Evolutionary conservation across 805 yeast genomes (phyloP).

Genomic region (Saturnispora quitensis): DNA sequence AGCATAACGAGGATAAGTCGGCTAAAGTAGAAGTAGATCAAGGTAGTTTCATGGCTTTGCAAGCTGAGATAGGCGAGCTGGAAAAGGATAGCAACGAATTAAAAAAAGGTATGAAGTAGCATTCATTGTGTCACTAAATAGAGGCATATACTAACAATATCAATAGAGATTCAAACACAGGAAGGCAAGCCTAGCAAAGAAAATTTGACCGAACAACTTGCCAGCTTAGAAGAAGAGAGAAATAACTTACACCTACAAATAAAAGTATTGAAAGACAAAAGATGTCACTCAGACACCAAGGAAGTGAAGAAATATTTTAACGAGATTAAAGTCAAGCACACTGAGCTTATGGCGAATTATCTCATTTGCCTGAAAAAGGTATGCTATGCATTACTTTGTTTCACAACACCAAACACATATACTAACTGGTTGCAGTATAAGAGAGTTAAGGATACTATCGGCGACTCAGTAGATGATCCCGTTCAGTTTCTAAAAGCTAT

Average conservation of each 20-base stretch:
- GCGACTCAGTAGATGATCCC: constrained; percentile 12
- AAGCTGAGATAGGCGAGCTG: not conserved
- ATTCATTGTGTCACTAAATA: not conserved
- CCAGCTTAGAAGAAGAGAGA: not conserved
- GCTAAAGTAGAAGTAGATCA: constrained; percentile 4
- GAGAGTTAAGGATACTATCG: constrained; percentile 6
- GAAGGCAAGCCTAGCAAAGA: not conserved
- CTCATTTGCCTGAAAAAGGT: not conserved
- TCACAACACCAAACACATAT: not conserved
- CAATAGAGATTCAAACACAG: constrained; percentile 2
- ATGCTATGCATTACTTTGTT: not conserved
- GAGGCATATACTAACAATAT: not conserved
- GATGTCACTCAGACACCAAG: not conserved
- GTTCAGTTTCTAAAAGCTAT: constrained; percentile 2
- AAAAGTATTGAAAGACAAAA: not conserved
- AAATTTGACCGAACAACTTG: not conserved
- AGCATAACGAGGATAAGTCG: not conserved
- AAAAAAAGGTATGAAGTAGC: not conserved
- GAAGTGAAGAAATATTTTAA: not conserved
- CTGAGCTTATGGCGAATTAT: not conserved
- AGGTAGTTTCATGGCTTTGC: not conserved
- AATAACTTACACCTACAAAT: not conserved
- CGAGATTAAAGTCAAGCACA: not conserved
- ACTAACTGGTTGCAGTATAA: constrained; percentile 6
- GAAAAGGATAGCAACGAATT: not conserved